These are phyloP conservation scores for Cordyceps javanica DNA, from an alignment of 2,329 filamentous ascomycete genomes.

Conservation along the genomic window DNA sequence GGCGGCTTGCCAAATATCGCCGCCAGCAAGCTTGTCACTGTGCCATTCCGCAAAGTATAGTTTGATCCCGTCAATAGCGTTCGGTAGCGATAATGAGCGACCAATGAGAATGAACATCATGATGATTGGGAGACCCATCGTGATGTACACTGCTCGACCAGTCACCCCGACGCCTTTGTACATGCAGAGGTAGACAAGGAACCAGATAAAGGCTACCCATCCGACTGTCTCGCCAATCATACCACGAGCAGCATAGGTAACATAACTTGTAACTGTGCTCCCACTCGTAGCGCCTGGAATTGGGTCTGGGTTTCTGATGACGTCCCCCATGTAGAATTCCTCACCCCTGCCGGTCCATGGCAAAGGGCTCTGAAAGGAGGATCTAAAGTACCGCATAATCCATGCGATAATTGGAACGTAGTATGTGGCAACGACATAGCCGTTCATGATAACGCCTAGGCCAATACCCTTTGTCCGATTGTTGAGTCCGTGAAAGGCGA, in stretches of 20 bases:
- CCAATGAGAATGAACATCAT: slow-evolving; percentile 47
- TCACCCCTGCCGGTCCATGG: slow-evolving; percentile 42
- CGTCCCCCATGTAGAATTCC: slow-evolving; percentile 39
- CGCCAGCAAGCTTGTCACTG: too few species aligned
- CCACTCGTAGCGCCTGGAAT: slow-evolving; percentile 26
- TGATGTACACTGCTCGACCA: slow-evolving; percentile 49
- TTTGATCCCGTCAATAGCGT: slow-evolving; percentile 42
- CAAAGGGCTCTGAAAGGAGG: slow-evolving; percentile 44
- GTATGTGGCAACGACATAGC: slow-evolving; percentile 45
- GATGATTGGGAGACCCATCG: slow-evolving; percentile 49
- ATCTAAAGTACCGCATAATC: slow-evolving; percentile 51
- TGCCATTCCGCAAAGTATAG: slow-evolving; percentile 35
- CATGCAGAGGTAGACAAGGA: slow-evolving; percentile 50
- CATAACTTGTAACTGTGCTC: slow-evolving; percentile 31
- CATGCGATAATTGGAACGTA: slow-evolving; percentile 49
- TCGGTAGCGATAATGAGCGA: slow-evolving; percentile 42
- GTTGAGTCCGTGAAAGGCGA: slow-evolving; percentile 45
- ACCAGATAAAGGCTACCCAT: slow-evolving; percentile 50
- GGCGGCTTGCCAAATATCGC: too few species aligned
- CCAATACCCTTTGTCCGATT: slow-evolving; percentile 44
- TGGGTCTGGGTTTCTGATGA: slow-evolving; percentile 35
- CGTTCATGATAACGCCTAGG: slow-evolving; percentile 42
- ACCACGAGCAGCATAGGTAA: slow-evolving; percentile 34
- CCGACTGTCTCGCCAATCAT: slow-evolving; percentile 47
- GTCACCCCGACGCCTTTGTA: slow-evolving; percentile 50